These are phyloP conservation scores for Apiotrichum sp. DNA, from an alignment of 1,284 basidiomycete species.

Conservation along the genomic window DNA sequence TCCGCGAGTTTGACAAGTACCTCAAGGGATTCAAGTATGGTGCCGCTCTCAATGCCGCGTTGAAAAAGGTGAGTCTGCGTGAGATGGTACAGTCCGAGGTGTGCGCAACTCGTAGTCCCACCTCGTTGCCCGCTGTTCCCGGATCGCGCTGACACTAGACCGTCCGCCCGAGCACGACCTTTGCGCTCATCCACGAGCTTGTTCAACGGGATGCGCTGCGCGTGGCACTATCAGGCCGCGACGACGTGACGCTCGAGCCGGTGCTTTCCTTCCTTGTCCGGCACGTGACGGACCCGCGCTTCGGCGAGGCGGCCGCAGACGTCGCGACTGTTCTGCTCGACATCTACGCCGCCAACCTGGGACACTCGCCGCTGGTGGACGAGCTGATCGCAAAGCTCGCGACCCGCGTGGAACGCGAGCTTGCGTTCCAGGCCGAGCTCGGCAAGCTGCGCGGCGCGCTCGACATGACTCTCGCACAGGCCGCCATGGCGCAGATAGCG, in stretches of 20 bases:
- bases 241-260: conserved; percentile 91
- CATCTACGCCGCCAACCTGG: conserved; percentile 83
- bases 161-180: conserved; percentile 72
- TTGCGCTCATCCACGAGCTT: conserved; percentile 88
- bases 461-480: conserved; percentile 77
- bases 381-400: conserved; percentile 74
- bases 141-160: conserved; percentile 32
- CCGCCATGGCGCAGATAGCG: conserved; percentile 17
- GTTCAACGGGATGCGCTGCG: conserved; percentile 85
- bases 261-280: conserved; percentile 77
- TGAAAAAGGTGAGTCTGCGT: conserved; percentile 61
- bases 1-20: conserved; percentile 82
- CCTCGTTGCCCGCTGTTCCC: no score
- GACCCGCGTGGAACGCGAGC: conserved; percentile 75
- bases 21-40: conserved; percentile 92
- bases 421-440: conserved; percentile 85
- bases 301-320: conserved; percentile 81
- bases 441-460: conserved; percentile 78
- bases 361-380: conserved; percentile 90
- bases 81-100: neutral
- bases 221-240: conserved; percentile 79
- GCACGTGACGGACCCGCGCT: conserved; percentile 82
- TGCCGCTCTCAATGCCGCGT: conserved; percentile 83
- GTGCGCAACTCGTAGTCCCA: neutral
- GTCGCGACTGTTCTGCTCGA: conserved; percentile 78